Evolutionary conservation across 2,329 filamentous ascomycete species (phyloP).

Genomic region (Blastomyces silverae): DNA sequence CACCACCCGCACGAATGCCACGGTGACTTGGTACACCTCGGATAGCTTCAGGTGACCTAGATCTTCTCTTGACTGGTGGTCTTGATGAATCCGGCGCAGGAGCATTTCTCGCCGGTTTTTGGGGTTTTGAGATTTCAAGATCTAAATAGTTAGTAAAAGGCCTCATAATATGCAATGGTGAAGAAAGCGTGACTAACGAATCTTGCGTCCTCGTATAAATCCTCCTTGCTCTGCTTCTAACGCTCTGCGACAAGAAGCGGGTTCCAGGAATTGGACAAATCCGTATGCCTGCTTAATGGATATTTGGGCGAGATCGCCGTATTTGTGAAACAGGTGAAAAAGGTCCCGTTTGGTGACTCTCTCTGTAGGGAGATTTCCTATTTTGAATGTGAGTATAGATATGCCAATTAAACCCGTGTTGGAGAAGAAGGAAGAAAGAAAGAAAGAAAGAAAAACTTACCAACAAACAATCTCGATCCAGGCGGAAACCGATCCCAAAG

Average conservation of each 20-base stretch:
- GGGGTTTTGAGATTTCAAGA: constrained; percentile 75
- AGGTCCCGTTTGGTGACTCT: constrained; percentile 90
- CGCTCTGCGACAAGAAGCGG: constrained; percentile 65
- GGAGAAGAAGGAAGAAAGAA: not conserved
- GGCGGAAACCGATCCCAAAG: constrained; percentile 47
- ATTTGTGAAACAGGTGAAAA: constrained; percentile 80
- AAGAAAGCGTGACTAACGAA: constrained; percentile 59
- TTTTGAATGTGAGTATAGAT: constrained; percentile 18
- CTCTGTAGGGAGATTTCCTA: constrained; percentile 86
- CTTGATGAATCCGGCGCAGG: constrained; percentile 30
- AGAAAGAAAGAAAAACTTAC: constrained; percentile 29
- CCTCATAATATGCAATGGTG: not conserved
- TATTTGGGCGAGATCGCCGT: constrained; percentile 84
- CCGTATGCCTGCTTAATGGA: constrained; percentile 96
- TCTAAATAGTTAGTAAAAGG: constrained; percentile 47
- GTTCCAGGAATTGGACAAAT: constrained; percentile 86
- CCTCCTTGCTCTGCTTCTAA: constrained; percentile 72
- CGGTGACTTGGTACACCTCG: constrained; percentile 36
- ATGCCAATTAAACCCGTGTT: not conserved
- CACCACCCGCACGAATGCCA: constrained; percentile 28
- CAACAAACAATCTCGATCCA: constrained; percentile 46
- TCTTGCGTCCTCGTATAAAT: constrained; percentile 79
- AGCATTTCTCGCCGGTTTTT: constrained; percentile 60
- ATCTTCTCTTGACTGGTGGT: constrained; percentile 42
- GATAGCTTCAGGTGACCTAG: constrained; percentile 57